A percentile compares a stretch with the other conserved stretches of the same genome.
Conservation (phyloP, 192 early-diverging fungal species). For the Podila epicladia region DNA sequence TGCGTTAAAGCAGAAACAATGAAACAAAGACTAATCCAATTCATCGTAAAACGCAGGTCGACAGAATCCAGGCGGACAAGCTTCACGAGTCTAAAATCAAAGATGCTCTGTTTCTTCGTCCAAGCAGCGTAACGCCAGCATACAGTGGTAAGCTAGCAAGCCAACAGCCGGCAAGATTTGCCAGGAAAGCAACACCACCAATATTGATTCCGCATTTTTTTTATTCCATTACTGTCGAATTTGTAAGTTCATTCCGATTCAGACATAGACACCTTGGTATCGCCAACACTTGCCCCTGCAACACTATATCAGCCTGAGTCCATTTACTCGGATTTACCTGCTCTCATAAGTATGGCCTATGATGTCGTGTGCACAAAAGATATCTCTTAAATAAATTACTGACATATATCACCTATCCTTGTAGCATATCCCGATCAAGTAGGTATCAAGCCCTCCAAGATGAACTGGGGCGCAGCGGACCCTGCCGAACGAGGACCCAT, state of each 20-base stretch:
- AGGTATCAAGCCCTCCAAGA: conserved; percentile 76
- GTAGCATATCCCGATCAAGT: conserved; percentile 64
- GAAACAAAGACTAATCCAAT: too few species aligned
- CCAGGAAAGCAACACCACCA: not conserved
- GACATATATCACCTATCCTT: not conserved
- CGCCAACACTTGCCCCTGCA: conserved; percentile 13
- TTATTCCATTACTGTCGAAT: not conserved
- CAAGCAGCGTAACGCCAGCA: not conserved
- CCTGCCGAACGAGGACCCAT: conserved; percentile 83
- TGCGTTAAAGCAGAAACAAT: not conserved
- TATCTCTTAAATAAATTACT: too few species aligned
- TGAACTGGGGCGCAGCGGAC: conserved; percentile 80
- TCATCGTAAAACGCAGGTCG: conserved; percentile 7
- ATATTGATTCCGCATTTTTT: not conserved
- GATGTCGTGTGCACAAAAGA: too few species aligned
- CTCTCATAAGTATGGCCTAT: conserved; percentile 31
- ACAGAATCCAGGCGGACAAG: conserved; percentile 35
- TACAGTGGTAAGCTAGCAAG: too few species aligned
- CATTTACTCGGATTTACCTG: conserved; percentile 27
- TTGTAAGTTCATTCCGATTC: conserved; percentile 40
- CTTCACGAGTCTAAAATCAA: conserved; percentile 7
- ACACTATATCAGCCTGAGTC: not conserved
- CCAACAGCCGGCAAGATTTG: not conserved
- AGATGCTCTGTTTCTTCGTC: conserved; percentile 11
- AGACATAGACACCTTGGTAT: conserved; percentile 36